phyloP scores from a whole-genome alignment of 148 eudicot species.

The Cornus suecica region DNA sequence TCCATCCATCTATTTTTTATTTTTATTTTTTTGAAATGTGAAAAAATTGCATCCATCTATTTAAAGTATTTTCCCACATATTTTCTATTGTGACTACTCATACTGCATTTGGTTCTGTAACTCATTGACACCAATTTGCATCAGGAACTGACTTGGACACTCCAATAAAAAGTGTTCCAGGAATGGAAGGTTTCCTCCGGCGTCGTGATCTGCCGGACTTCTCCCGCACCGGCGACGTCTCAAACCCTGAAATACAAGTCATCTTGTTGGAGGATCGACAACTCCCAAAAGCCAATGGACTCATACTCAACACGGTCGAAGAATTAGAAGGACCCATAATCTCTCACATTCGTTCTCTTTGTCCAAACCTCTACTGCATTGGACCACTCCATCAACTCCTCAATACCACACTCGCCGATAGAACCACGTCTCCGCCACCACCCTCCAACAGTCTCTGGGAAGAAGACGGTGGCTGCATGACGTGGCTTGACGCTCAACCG shows the following conservation, averaged over 20 bases:
- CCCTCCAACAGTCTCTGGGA: constrained; percentile 32
- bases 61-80: too few species aligned
- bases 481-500: constrained; percentile 38
- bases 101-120: too few species aligned
- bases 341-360: constrained; percentile 24
- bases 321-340: constrained; percentile 26
- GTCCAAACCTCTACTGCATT: constrained; percentile 25
- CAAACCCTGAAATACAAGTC: background rate
- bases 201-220: constrained; percentile 27
- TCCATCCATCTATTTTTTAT: too few species aligned
- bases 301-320: constrained; percentile 31
- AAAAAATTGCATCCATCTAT: too few species aligned
- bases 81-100: too few species aligned
- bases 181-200: constrained; percentile 24
- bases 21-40: too few species aligned
- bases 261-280: background rate
- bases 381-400: constrained; percentile 40
- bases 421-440: background rate
- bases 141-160: constrained; percentile 19
- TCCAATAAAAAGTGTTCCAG: constrained; percentile 18
- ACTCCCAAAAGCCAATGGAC: constrained; percentile 11
- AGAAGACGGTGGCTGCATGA: constrained; percentile 32
- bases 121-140: too few species aligned
- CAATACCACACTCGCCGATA: constrained; percentile 11
- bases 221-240: constrained; percentile 9